These are phyloP conservation scores for Arachnomyces sp. DNA, from an alignment of 2,329 filamentous ascomycete genomes.

Conservation along the genomic window DNA sequence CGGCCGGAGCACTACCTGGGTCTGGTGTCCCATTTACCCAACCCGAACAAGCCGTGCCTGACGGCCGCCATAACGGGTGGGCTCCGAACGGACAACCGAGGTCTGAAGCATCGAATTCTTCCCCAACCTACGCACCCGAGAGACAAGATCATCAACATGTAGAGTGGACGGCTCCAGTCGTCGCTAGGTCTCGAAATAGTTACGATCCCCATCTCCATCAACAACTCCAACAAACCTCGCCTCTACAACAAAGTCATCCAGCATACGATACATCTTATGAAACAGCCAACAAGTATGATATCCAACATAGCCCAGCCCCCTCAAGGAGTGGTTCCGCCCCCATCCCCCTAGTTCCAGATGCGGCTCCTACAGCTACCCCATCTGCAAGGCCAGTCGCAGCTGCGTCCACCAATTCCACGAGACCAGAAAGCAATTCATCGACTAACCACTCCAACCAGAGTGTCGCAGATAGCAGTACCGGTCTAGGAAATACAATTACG, in stretches of 20 bases:
- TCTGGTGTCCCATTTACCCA: conserved; percentile 29
- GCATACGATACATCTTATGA: background rate
- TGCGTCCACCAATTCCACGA: too few species aligned
- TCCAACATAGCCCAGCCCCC: too few species aligned
- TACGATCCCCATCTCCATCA: conserved; percentile 9
- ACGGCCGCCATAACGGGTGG: conserved; percentile 4
- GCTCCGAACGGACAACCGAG: background rate
- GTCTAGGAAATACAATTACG: too few species aligned
- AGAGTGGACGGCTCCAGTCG: background rate
- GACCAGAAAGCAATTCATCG: too few species aligned
- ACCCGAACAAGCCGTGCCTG: conserved; percentile 26
- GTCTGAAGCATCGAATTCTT: background rate
- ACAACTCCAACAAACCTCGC: background rate
- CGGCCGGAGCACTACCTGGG: conserved; percentile 48
- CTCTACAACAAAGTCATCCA: conserved; percentile 1
- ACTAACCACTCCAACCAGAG: too few species aligned
- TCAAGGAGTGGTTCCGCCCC: too few species aligned
- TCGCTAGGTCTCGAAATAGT: conserved; percentile 15
- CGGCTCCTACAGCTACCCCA: too few species aligned
- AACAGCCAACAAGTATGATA: background rate
- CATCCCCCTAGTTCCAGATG: too few species aligned
- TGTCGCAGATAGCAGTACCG: too few species aligned
- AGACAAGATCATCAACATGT: background rate
- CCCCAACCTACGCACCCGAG: background rate
- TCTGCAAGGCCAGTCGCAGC: too few species aligned